Evolutionary conservation across 306 rosid species (phyloP).

Genomic region (Oemleria cerasiformis): DNA sequence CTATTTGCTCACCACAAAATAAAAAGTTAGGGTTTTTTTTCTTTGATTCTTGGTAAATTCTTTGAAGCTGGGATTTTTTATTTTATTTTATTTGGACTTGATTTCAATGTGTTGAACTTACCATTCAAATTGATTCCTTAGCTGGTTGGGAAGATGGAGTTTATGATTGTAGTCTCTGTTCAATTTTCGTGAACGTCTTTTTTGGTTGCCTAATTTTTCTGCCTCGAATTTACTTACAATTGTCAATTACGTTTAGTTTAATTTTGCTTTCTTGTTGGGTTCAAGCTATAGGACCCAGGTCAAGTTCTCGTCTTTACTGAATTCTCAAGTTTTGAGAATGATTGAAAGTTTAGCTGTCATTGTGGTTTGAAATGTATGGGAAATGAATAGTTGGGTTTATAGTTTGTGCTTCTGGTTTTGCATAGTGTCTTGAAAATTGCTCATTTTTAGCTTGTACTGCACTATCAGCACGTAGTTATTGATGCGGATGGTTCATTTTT

Average conservation of each 20-base stretch:
- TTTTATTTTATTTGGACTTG: background rate
- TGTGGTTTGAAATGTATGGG: background rate
- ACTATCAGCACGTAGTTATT: background rate
- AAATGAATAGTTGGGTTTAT: background rate
- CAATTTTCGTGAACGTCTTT: background rate
- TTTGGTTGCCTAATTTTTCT: background rate
- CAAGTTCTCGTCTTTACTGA: background rate
- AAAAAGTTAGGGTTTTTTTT: slow-evolving; percentile 3
- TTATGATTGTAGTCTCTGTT: background rate
- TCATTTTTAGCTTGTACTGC: background rate
- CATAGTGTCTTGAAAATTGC: background rate
- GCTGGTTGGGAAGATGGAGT: background rate
- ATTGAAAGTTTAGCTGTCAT: background rate
- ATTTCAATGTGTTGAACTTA: no score
- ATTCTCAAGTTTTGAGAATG: background rate
- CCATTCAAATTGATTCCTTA: background rate
- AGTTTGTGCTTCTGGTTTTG: background rate
- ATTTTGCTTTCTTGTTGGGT: background rate
- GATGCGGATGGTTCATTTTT: background rate
- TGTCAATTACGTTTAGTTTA: background rate
- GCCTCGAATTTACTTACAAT: background rate
- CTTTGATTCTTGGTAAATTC: background rate
- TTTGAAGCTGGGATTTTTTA: background rate
- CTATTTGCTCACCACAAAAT: background rate
- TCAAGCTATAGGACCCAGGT: background rate